Conservation (phyloP, 2,329 filamentous ascomycete genomes). For the Alternaria sp. region DNA sequence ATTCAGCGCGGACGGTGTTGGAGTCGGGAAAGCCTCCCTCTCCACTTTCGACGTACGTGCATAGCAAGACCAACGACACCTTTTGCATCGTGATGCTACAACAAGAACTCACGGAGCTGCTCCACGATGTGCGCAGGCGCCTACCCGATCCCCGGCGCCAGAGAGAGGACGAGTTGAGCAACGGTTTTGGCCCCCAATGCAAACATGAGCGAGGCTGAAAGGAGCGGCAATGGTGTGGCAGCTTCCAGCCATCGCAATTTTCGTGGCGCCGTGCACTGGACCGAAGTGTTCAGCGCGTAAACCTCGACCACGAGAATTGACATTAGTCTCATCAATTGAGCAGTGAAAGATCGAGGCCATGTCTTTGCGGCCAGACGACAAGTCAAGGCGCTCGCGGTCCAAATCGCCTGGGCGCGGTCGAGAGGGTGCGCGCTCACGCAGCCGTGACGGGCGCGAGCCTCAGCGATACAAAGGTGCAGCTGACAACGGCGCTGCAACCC, state of each 20-base stretch:
- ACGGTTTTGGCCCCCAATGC: constrained; percentile 19
- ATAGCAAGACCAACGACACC: neutral
- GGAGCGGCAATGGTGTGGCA: constrained; percentile 15
- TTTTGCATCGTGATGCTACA: neutral
- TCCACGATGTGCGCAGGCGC: neutral
- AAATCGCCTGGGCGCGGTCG: constrained; percentile 50
- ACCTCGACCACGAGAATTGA: constrained; percentile 4
- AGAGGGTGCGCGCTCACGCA: constrained; percentile 49
- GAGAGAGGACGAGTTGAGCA: neutral
- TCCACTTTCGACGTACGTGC: neutral
- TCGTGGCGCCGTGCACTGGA: constrained; percentile 6
- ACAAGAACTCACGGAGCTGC: neutral
- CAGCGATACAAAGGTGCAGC: constrained; percentile 37
- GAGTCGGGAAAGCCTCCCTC: constrained; percentile 1
- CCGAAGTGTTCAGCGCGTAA: constrained; percentile 1
- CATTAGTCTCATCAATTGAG: neutral
- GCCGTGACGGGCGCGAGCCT: constrained; percentile 48
- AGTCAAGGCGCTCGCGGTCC: constrained; percentile 50
- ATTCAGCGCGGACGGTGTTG: neutral
- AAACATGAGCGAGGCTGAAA: constrained; percentile 14
- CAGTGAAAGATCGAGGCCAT: constrained; percentile 25
- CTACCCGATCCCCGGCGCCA: neutral
- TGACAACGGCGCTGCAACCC: constrained; percentile 37
- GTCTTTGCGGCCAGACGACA: constrained; percentile 52
- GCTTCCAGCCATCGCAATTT: constrained; percentile 29